Base-by-base conservation (phyloP, 805 yeast genomes). In the Candida endomychidarum region DNA sequence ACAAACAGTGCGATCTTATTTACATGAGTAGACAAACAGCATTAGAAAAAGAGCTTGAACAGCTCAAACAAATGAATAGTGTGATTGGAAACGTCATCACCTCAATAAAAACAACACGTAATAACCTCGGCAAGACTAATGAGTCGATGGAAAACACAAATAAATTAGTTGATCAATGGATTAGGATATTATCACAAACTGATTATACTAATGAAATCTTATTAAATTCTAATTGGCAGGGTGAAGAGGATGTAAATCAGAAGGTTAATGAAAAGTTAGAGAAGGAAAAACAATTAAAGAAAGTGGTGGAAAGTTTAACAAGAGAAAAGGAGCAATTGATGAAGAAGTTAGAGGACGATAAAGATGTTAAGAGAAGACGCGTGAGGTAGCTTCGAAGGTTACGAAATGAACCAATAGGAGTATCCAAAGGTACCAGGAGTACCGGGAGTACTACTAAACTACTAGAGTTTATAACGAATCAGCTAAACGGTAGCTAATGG, bases 111-210 rank as follows among this genome's bases (percentile, higher is more conserved):
- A 45, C 39, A 15, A 56, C 68, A 1, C 58, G 53, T 17, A 25
- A 40, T 14, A 58, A 67, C 37, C 51, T 77, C 10, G 44, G 49
- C 15, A 53, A 58, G 20, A 47, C 60, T 25, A 65, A 69, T 40
- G 61, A 58, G 15, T 69, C 80, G 4, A 67, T 78, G 30, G 68
- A 65, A 27, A 69, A 72, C 21, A 72, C 81, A 0, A 69, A 75
- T 40, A 63, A 64, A 18, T 60, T 81, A 18, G 57, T 81, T 17
- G 81, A 76, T 41, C 68, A 78, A 16, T 81, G 85, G 85, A 71
- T 77, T 38, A 67, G 73, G 46, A 79, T 81, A 35, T 67, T 81
- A 15, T 78, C 83, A 11, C 85, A 81, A 50, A 75, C 83, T 16
- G 73, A 74, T 24, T 76, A 78, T 50, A 74, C 81, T 3, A 63